phyloP scores from a whole-genome alignment of 1,284 basidiomycete species.

The Farysia itapuensis region DNA sequence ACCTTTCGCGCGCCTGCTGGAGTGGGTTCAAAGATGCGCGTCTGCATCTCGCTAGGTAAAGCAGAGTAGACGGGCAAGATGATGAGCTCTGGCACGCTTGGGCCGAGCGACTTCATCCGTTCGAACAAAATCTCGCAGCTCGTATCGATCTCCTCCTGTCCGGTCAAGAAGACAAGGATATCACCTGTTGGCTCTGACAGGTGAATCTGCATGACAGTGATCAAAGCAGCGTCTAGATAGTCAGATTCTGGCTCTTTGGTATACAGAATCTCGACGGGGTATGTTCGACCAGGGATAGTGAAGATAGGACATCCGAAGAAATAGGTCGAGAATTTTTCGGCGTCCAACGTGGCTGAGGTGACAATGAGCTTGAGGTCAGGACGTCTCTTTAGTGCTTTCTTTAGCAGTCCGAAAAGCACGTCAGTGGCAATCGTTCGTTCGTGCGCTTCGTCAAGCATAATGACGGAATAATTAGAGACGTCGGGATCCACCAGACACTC shows the following conservation, averaged over 20 bases:
- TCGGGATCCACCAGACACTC: constrained; percentile 95
- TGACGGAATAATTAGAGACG: constrained; percentile 84
- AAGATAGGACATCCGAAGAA: constrained; percentile 98
- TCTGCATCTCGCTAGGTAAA: constrained; percentile 95
- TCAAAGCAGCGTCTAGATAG: constrained; percentile 95
- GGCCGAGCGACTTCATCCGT: constrained; percentile 95
- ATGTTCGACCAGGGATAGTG: constrained; percentile 99
- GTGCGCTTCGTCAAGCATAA: constrained; percentile 99
- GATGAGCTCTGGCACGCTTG: constrained; percentile 93
- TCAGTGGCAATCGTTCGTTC: constrained; percentile 97
- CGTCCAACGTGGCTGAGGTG: constrained; percentile 97
- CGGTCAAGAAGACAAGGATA: constrained; percentile 93
- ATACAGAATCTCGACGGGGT: constrained; percentile 94
- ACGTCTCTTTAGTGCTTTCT: constrained; percentile 91
- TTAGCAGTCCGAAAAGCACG: constrained; percentile 91
- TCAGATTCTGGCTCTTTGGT: constrained; percentile 99
- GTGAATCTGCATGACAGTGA: constrained; percentile 99
- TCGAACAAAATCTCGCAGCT: constrained; percentile 95
- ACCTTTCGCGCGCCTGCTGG: constrained; percentile 95
- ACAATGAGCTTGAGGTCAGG: constrained; percentile 96
- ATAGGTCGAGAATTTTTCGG: constrained; percentile 98
- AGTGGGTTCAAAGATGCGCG: constrained; percentile 93
- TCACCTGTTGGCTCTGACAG: constrained; percentile 96
- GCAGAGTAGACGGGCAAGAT: constrained; percentile 98
- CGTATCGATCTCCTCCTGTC: constrained; percentile 96